These are phyloP conservation scores for Boletus patriciae DNA, from an alignment of 768 basidiomycete genomes.

Conservation along the genomic window DNA sequence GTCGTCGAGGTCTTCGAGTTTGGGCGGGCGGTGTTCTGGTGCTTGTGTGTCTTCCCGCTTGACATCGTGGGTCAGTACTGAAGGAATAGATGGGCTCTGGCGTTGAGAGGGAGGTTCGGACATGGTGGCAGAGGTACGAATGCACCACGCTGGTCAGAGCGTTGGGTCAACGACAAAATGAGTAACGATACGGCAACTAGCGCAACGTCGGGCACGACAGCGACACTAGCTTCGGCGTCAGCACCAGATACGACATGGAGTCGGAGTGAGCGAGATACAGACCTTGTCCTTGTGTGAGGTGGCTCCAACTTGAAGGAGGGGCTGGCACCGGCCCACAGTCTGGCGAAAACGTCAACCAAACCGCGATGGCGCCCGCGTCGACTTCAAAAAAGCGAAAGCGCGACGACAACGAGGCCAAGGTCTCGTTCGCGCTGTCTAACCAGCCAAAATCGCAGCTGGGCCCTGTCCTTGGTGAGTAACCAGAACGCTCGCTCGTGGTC, in stretches of 20 bases:
- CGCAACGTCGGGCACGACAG: conserved; percentile 22
- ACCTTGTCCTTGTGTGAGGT: conserved; percentile 27
- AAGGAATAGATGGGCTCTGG: conserved; percentile 28
- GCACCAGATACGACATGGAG: conserved; percentile 10
- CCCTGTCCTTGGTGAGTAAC: conserved; percentile 51
- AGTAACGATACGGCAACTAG: conserved; percentile 19
- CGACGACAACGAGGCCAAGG: conserved; percentile 32
- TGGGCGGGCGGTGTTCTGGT: conserved; percentile 6
- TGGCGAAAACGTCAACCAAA: conserved; percentile 18
- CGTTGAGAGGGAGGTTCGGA: conserved; percentile 29
- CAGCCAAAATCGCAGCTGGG: conserved; percentile 41
- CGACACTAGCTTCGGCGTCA: conserved; percentile 12
- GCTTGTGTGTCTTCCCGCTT: conserved; percentile 15
- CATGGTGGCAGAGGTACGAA: conserved; percentile 27
- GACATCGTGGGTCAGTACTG: conserved; percentile 9
- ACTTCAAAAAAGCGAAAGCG: conserved; percentile 53
- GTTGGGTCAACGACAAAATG: conserved; percentile 24
- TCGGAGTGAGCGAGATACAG: conserved; percentile 11
- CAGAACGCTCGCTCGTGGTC: conserved; percentile 22
- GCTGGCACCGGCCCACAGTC: neutral
- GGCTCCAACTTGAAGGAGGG: neutral
- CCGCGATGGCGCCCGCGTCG: conserved; percentile 23
- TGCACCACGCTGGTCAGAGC: conserved; percentile 19
- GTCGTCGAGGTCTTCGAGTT: conserved; percentile 26
- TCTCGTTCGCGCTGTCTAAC: conserved; percentile 39